A percentile compares a stretch with the other conserved stretches of the same genome.
phyloP scores from a whole-genome alignment of 805 yeast genomes.

The Candida boleticola region DNA sequence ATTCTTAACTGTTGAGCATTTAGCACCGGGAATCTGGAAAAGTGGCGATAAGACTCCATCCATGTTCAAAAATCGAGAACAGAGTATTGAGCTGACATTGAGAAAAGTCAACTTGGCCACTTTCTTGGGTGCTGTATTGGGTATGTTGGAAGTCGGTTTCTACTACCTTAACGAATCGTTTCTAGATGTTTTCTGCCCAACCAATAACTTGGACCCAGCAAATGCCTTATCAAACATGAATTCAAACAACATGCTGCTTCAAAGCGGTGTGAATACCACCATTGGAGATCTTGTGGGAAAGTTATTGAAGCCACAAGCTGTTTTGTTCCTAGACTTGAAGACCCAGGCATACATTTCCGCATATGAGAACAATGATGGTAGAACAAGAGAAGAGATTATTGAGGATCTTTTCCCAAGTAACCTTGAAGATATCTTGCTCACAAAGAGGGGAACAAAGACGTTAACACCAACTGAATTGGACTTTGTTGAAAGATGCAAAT shows the following conservation, averaged over 20 bases:
- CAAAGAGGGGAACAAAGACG: conserved; percentile 30
- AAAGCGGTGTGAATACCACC: conserved; percentile 30
- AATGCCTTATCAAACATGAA: conserved; percentile 38
- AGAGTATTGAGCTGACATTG: conserved; percentile 59
- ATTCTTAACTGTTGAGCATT: conserved; percentile 64
- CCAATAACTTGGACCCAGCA: conserved; percentile 53
- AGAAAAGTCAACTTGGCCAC: conserved; percentile 87
- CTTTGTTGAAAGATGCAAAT: conserved; percentile 69
- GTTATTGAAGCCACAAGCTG: conserved; percentile 77
- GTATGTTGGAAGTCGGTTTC: conserved; percentile 83
- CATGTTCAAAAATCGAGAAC: conserved; percentile 59
- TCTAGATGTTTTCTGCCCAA: conserved; percentile 83
- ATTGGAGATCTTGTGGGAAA: conserved; percentile 49
- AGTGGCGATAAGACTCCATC: conserved; percentile 58
- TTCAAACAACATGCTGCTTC: conserved; percentile 27
- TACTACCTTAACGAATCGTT: conserved; percentile 82
- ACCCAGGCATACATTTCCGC: conserved; percentile 96
- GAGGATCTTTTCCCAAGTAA: conserved; percentile 73
- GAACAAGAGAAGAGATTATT: conserved; percentile 63
- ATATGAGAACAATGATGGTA: conserved; percentile 54
- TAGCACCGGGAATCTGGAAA: conserved; percentile 71
- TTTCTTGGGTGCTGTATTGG: conserved; percentile 81
- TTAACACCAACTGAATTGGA: conserved; percentile 78
- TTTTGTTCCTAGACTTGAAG: conserved; percentile 78
- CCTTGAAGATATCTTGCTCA: conserved; percentile 46